phyloP scores from a whole-genome alignment of 305 asterid species.

The Plantago coronopus region DNA sequence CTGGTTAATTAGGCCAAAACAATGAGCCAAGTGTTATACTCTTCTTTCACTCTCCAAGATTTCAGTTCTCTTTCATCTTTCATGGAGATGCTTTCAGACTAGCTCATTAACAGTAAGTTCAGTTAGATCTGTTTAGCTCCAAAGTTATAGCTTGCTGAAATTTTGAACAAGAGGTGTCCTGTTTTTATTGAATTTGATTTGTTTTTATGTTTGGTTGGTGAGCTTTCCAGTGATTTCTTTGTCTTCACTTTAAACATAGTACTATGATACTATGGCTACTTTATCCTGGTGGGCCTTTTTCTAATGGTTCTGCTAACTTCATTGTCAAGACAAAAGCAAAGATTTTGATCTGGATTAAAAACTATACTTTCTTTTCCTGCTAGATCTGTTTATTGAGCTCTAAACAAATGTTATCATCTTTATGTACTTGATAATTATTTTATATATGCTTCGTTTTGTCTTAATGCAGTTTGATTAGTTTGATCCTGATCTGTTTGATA shows the following conservation, averaged over 20 bases:
- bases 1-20: constrained; percentile 20
- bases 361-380: neutral
- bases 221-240: constrained; percentile 39
- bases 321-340: constrained; percentile 6
- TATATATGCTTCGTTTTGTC: neutral
- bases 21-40: constrained; percentile 35
- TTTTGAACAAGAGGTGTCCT: neutral
- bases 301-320: constrained; percentile 26
- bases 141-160: constrained; percentile 1
- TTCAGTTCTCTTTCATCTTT: constrained; percentile 18
- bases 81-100: constrained; percentile 8
- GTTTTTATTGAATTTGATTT: constrained; percentile 8
- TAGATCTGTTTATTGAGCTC: constrained; percentile 28
- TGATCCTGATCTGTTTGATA: constrained; percentile 24
- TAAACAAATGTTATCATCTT: constrained; percentile 18
- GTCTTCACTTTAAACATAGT: constrained; percentile 35
- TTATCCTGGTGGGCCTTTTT: constrained; percentile 40
- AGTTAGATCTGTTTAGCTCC: neutral
- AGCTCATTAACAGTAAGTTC: constrained; percentile 9
- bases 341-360: constrained; percentile 15
- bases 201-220: constrained; percentile 26
- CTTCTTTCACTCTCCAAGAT: constrained; percentile 10
- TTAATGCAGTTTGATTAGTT: constrained; percentile 11
- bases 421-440: constrained; percentile 16
- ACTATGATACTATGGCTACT: constrained; percentile 19